These are phyloP conservation scores for Ustilago bromivora DNA, from an alignment of 1,284 basidiomycete genomes.

Conservation along the genomic window DNA sequence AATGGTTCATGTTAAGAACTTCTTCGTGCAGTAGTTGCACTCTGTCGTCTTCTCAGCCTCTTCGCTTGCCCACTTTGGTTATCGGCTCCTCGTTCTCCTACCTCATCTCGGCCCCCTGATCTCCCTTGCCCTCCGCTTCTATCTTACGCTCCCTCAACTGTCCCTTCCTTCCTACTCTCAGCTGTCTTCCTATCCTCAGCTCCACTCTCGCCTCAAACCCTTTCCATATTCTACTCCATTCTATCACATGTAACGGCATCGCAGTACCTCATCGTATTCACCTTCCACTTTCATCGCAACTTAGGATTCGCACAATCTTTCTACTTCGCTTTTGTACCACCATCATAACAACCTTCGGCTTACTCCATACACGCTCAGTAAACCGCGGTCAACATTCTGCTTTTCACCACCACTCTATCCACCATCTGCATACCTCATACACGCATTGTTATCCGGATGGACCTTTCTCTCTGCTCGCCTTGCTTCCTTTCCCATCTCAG, in stretches of 20 bases:
- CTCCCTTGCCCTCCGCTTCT: not conserved
- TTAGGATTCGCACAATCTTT: not conserved
- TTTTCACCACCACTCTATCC: not conserved
- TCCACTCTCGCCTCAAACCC: not conserved
- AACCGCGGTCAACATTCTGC: no score
- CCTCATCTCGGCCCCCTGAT: not conserved
- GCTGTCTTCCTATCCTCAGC: not conserved
- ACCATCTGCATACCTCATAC: not conserved
- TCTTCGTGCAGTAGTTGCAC: not conserved
- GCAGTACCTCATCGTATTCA: not conserved
- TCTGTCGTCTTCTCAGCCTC: not conserved
- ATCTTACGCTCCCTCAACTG: not conserved
- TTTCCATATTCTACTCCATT: not conserved
- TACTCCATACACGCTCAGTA: not conserved
- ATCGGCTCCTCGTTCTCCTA: not conserved
- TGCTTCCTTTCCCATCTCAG: not conserved
- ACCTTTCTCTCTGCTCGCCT: not conserved
- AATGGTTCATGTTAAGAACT: not conserved
- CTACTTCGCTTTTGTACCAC: not conserved
- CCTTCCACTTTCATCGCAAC: not conserved
- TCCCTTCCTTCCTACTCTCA: no score
- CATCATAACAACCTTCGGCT: no score
- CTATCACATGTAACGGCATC: not conserved
- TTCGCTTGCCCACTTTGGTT: not conserved
- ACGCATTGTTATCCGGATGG: not conserved